Conservation (phyloP, 2,329 filamentous ascomycete species). For the Cercospora beticola region DNA sequence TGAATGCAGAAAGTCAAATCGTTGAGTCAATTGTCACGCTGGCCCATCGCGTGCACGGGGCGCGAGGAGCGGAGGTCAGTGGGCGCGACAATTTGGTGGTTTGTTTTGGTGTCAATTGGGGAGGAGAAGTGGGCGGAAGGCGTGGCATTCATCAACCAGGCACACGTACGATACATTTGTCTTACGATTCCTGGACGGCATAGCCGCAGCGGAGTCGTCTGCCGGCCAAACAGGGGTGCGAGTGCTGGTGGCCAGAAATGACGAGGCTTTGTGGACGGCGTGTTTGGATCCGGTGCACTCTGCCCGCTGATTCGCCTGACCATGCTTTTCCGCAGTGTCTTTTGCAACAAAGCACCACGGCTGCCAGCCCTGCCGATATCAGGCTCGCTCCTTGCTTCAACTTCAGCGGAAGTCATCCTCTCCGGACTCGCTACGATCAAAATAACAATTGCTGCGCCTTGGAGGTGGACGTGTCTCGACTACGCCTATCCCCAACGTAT, state of each 20-base stretch:
- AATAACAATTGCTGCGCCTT: not conserved
- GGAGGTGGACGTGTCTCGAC: not conserved
- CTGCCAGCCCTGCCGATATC: not conserved
- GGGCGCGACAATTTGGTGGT: not conserved
- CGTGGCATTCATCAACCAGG: not conserved
- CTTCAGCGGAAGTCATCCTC: not conserved
- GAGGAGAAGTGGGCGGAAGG: not conserved
- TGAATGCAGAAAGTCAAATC: slow-evolving; percentile 11
- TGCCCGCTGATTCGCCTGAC: not conserved
- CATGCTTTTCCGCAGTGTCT: not conserved
- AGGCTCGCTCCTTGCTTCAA: not conserved
- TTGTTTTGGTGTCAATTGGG: not conserved
- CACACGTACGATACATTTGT: not conserved
- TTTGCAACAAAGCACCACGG: not conserved
- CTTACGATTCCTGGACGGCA: not conserved
- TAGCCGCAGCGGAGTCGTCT: not conserved
- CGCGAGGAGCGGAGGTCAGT: not conserved
- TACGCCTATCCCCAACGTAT: not conserved
- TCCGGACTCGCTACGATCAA: not conserved
- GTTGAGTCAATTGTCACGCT: not conserved
- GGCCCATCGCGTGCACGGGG: not conserved
- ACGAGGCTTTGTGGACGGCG: not conserved
- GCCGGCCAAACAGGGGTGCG: not conserved
- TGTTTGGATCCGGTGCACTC: not conserved
- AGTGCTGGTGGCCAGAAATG: not conserved